phyloP scores from a whole-genome alignment of 495 filamentous ascomycete species.

The Penicillium longicatenatum region DNA sequence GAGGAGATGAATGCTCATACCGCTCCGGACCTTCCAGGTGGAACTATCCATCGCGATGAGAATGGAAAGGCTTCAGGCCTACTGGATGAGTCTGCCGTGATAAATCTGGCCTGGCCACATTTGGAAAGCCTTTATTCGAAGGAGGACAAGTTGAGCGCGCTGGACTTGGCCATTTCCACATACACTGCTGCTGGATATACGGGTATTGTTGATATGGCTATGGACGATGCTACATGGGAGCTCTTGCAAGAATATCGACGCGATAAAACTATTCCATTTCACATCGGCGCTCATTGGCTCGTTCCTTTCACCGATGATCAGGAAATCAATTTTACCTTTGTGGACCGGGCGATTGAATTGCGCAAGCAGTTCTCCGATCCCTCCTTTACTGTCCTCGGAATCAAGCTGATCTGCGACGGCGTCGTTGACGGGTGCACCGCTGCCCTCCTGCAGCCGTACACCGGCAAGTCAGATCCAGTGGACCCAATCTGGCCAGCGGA shows the following conservation, averaged over 20 bases:
- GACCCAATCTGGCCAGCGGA: conserved; percentile 58
- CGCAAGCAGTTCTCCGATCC: conserved; percentile 50
- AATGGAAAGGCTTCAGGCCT: conserved; percentile 55
- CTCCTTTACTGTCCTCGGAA: conserved; percentile 60
- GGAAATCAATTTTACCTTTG: conserved; percentile 27
- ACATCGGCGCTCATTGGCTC: conserved; percentile 66
- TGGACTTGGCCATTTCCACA: conserved; percentile 49
- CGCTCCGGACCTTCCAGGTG: conserved; percentile 55
- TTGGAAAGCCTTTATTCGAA: conserved; percentile 53
- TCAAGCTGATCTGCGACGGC: conserved; percentile 70
- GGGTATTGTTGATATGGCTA: conserved; percentile 69
- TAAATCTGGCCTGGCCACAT: conserved; percentile 60
- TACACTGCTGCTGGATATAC: conserved; percentile 63
- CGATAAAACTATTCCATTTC: conserved; percentile 49
- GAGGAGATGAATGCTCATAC: conserved; percentile 50
- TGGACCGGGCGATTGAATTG: conserved; percentile 62
- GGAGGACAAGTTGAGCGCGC: conserved; percentile 53
- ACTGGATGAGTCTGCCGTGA: conserved; percentile 58
- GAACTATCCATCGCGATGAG: conserved; percentile 56
- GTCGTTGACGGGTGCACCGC: conserved; percentile 70
- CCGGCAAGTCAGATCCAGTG: conserved; percentile 37
- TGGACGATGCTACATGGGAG: conserved; percentile 64
- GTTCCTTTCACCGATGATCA: conserved; percentile 36
- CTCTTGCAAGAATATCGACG: conserved; percentile 50
- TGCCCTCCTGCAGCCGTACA: conserved; percentile 61